Base-by-base conservation (phyloP, 2,329 filamentous ascomycete genomes). In the Coniochaeta hoffmannii region DNA sequence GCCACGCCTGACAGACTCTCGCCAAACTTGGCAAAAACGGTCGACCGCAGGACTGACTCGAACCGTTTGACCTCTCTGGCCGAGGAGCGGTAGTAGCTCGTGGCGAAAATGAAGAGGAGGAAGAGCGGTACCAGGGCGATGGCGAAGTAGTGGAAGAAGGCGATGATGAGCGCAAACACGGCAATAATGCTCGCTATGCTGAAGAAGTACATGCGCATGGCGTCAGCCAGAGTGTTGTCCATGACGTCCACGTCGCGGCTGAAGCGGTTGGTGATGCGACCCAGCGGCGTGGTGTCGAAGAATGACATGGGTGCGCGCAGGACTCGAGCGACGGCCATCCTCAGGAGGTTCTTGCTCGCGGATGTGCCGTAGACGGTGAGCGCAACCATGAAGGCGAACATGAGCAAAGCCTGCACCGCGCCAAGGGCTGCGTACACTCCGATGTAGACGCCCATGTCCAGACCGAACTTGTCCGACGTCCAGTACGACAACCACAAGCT, bases 251-350 rank as follows among this genome's bases (percentile, higher is more conserved):
- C 89, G 65, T 99, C 94, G 62, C 93, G 88, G 31, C 90, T 95
- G 72, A 97, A 97, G 15, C 94, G 89, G 69, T 97, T 97, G 22
- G 91, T 96, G 68, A 97, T 97, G 35, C 93, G 87, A 19, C 94
- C 94, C 1, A 97, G 80, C 0, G 94, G 94, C 0, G 94, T 97
- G 0, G 94, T 97, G 65, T 99, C 94, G 73, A 97, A 97, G 74
- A 97, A 97, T 4, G 89, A 88, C 90, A 87, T 86, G n/a, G 83
- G 83, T 2, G 83, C 83, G 26, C 83, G 77, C n/a, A 87, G 73
- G 1, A 94, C 90, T 15, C 89, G 81, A 9, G 79, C 83, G 64
- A 97, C 89, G 7, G 94, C 93, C 34, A 83, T 78, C 30, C 87
- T 83, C 53, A 97, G 80, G 82, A 97, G 90, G 36, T 79, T 78